Conservation (phyloP, 1,284 basidiomycete species). For the Ganoderma boninense region DNA sequence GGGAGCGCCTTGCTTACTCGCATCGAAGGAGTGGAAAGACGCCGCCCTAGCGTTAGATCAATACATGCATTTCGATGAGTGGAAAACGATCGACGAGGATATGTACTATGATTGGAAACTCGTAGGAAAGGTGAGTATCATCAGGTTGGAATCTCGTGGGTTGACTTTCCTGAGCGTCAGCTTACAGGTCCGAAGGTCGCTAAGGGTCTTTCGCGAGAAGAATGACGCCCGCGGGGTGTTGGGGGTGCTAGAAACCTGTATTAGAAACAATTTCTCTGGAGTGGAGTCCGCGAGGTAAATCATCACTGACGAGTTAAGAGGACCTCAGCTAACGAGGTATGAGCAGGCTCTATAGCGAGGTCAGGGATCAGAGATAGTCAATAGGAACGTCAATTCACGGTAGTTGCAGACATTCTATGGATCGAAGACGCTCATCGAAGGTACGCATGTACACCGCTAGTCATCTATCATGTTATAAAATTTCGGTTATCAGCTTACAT, state of each 20-base stretch:
- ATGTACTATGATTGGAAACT: conserved; percentile 90
- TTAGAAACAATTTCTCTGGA: conserved; percentile 95
- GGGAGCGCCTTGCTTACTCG: conserved; percentile 7
- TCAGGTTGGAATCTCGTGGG: background rate
- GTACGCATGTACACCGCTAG: conserved; percentile 46
- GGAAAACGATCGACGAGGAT: conserved; percentile 90
- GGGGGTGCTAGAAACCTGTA: conserved; percentile 91
- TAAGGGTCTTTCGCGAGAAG: conserved; percentile 68
- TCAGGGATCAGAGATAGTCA: conserved; percentile 42
- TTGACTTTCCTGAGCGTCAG: background rate
- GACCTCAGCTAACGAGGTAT: background rate
- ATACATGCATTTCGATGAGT: conserved; percentile 85
- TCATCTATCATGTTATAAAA: background rate
- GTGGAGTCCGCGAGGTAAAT: conserved; percentile 83
- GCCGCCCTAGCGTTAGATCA: conserved; percentile 84
- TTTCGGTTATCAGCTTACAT: conserved; percentile 68
- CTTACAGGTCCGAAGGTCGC: conserved; percentile 68
- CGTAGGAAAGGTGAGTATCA: conserved; percentile 67
- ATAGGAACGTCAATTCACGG: background rate
- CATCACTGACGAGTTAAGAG: background rate
- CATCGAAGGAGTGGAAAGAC: conserved; percentile 80
- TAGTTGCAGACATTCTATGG: conserved; percentile 83
- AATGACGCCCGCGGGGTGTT: conserved; percentile 87
- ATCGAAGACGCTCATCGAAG: conserved; percentile 88
- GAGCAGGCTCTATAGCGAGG: conserved; percentile 87